A percentile compares a stretch with the other conserved stretches of the same genome.
Conservation (phyloP, 352 stramenopile genomes). For the Peronospora belbahrii region DNA sequence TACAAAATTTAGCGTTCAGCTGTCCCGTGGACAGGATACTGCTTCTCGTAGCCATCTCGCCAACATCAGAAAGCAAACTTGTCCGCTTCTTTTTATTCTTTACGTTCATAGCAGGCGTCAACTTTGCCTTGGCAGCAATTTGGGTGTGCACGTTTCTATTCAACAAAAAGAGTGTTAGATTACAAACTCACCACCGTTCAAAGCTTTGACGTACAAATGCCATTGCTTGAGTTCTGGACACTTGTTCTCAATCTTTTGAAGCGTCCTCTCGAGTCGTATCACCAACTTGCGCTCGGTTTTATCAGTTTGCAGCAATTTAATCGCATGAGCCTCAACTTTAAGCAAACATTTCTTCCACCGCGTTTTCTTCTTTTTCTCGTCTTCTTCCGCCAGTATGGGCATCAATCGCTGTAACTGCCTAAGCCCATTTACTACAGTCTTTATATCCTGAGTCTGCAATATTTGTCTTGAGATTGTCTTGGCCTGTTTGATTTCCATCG, state of each 20-base stretch:
- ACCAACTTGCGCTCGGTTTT: background rate
- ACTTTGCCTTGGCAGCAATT: conserved; percentile 1
- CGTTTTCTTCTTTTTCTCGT: conserved; percentile 17
- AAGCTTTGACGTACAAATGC: conserved; percentile 11
- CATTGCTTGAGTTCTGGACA: conserved; percentile 16
- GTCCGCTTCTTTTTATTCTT: conserved; percentile 31
- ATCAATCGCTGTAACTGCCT: conserved; percentile 15
- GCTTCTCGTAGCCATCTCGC: background rate
- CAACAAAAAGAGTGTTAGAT: background rate
- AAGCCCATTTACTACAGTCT: conserved; percentile 2
- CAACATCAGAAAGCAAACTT: conserved; percentile 14
- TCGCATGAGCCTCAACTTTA: conserved; percentile 11
- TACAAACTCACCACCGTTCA: background rate
- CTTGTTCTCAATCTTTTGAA: conserved; percentile 19
- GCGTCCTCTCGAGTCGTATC: conserved; percentile 1
- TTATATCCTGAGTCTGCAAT: conserved; percentile 5
- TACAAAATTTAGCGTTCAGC: background rate
- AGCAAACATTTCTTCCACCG: conserved; percentile 25
- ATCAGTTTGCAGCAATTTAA: conserved; percentile 2
- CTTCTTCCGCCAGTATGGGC: conserved; percentile 3
- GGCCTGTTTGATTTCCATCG: conserved; percentile 3
- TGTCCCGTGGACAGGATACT: background rate
- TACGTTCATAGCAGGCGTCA: background rate
- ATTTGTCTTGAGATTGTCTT: conserved; percentile 16
- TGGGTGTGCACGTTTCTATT: conserved; percentile 14